Conservation (phyloP, 257 asterid species). For the Rhazya stricta region DNA sequence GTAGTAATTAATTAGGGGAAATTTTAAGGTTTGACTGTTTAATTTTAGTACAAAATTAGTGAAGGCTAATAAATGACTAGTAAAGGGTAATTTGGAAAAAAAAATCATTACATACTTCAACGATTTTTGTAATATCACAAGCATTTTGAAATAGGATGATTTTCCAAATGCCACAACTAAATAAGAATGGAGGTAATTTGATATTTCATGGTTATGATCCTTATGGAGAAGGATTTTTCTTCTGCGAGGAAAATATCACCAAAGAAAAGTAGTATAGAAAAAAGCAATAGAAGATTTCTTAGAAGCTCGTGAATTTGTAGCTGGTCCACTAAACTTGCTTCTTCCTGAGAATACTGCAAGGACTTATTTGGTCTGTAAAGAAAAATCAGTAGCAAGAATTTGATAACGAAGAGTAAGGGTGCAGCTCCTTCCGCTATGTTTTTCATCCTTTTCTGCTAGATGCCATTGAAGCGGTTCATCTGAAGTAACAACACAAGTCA, state of each 20-base stretch:
- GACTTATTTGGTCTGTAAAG: neutral
- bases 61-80: too few species aligned
- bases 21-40: too few species aligned
- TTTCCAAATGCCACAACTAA: too few species aligned
- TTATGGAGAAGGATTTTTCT: neutral
- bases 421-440: neutral
- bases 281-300: neutral
- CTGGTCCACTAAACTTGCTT: neutral
- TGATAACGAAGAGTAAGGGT: neutral
- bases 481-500: neutral
- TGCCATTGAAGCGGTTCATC: neutral
- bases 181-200: too few species aligned
- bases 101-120: too few species aligned
- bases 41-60: too few species aligned
- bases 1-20: too few species aligned
- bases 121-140: too few species aligned
- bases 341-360: neutral
- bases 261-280: neutral
- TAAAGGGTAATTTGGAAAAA: too few species aligned
- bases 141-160: too few species aligned
- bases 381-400: neutral
- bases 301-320: too few species aligned
- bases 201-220: neutral
- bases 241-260: neutral
- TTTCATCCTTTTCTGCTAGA: neutral